Conservation (phyloP, 2,329 filamentous ascomycete genomes). For the Kalaharituber pfeilii region DNA sequence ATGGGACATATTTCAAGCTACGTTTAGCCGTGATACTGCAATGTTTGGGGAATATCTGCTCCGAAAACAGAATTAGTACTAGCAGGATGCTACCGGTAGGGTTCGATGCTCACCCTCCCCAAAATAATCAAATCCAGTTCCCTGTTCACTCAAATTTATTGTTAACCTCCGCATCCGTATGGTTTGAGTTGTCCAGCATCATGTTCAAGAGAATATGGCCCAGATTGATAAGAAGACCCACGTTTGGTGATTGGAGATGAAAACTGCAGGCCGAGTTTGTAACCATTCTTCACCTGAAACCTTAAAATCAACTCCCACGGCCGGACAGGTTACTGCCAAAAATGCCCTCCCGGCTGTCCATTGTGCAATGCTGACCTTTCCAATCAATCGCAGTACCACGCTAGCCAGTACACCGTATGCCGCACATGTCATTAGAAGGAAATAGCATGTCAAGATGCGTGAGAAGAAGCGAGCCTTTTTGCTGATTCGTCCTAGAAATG, state of each 20-base stretch:
- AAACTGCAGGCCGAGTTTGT: constrained; percentile 61
- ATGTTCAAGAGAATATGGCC: background rate
- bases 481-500: constrained; percentile 19
- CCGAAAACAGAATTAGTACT: background rate
- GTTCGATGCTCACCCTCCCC: constrained; percentile 31
- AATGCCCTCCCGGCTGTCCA: constrained; percentile 69
- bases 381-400: constrained; percentile 50
- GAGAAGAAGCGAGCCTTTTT: constrained; percentile 44
- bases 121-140: constrained; percentile 91
- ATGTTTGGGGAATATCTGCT: constrained; percentile 67
- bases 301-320: constrained; percentile 62
- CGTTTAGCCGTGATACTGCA: constrained; percentile 88
- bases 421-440: constrained; percentile 43
- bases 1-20: constrained; percentile 57
- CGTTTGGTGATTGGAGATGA: constrained; percentile 89
- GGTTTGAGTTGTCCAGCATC: background rate
- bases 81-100: background rate
- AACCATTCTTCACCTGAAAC: constrained; percentile 51
- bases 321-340: constrained; percentile 56
- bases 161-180: background rate
- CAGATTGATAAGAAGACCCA: constrained; percentile 6
- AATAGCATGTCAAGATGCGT: constrained; percentile 48
- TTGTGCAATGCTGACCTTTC: constrained; percentile 61
- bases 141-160: constrained; percentile 9
- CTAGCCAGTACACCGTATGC: constrained; percentile 61